A percentile compares a stretch with the other conserved stretches of the same genome.
phyloP scores from a whole-genome alignment of 2,329 filamentous ascomycete species.

The Exophiala lecanii-corni region DNA sequence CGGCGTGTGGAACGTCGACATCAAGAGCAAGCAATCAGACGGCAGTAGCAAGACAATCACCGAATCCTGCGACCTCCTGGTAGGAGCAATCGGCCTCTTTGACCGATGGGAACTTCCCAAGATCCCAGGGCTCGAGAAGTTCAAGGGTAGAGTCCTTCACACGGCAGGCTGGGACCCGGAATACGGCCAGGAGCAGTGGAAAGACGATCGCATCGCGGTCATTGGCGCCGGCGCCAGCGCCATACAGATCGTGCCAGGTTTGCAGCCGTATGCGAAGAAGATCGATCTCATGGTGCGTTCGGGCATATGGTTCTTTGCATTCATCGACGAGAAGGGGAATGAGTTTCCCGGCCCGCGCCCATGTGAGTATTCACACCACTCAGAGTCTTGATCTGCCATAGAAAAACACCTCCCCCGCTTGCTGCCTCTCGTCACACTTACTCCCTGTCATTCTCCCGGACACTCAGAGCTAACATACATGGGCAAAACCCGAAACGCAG shows the following conservation, averaged over 20 bases:
- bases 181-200: slow-evolving; percentile 50
- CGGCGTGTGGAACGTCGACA: slow-evolving; percentile 33
- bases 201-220: slow-evolving; percentile 51
- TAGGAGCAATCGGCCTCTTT: background rate
- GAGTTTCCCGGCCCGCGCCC: too few relatives aligned
- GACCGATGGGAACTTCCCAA: slow-evolving; percentile 12
- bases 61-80: background rate
- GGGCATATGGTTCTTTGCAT: too few relatives aligned
- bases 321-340: too few relatives aligned
- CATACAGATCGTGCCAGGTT: background rate
- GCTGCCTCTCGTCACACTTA: too few relatives aligned
- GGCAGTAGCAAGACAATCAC: background rate
- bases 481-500: too few relatives aligned
- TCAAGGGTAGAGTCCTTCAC: slow-evolving; percentile 29
- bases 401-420: too few relatives aligned
- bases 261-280: background rate
- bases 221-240: slow-evolving; percentile 37
- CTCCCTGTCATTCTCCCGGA: too few relatives aligned
- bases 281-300: background rate
- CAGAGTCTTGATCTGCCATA: too few relatives aligned
- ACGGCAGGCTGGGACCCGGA: slow-evolving; percentile 31
- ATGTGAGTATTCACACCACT: too few relatives aligned
- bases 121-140: slow-evolving; percentile 25
- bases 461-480: too few relatives aligned
- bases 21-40: background rate